A percentile compares a stretch with the other conserved stretches of the same genome.
phyloP scores from a whole-genome alignment of 1,284 basidiomycete genomes.

The Ustilago tritici region DNA sequence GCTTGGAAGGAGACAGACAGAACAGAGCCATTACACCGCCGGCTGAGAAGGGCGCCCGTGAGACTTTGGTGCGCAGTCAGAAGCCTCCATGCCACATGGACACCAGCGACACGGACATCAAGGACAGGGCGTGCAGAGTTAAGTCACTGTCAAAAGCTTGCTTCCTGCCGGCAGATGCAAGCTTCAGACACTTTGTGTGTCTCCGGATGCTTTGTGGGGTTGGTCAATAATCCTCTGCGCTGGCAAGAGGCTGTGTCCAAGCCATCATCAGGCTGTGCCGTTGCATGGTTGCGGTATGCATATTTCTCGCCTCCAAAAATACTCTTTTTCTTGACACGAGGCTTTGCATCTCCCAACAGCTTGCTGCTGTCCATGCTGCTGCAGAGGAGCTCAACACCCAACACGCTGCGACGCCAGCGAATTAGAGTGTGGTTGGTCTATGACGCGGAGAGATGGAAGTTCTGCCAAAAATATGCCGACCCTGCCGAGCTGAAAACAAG shows the following conservation, averaged over 20 bases:
- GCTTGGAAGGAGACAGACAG: not conserved
- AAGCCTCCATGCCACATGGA: not conserved
- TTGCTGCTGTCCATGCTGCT: not conserved
- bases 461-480: slow-evolving; percentile 14
- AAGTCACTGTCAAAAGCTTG: not conserved
- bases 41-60: too few relatives aligned
- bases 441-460: slow-evolving; percentile 5
- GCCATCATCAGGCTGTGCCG: slow-evolving; percentile 1
- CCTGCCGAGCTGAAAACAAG: slow-evolving; percentile 1
- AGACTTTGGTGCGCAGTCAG: not conserved
- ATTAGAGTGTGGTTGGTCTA: not conserved
- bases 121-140: not conserved
- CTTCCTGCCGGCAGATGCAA: not conserved
- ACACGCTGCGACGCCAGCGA: slow-evolving; percentile 7
- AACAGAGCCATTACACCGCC: too few relatives aligned
- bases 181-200: not conserved
- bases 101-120: not conserved
- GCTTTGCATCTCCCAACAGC: not conserved
- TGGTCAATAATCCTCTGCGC: not conserved
- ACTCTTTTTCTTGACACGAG: slow-evolving; percentile 1
- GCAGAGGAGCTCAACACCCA: not conserved
- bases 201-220: not conserved
- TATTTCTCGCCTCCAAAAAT: not conserved
- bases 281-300: not conserved
- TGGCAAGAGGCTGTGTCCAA: slow-evolving; percentile 3